Evolutionary conservation across 768 basidiomycete species (phyloP).

Genomic region (Clathrus columnatus): DNA sequence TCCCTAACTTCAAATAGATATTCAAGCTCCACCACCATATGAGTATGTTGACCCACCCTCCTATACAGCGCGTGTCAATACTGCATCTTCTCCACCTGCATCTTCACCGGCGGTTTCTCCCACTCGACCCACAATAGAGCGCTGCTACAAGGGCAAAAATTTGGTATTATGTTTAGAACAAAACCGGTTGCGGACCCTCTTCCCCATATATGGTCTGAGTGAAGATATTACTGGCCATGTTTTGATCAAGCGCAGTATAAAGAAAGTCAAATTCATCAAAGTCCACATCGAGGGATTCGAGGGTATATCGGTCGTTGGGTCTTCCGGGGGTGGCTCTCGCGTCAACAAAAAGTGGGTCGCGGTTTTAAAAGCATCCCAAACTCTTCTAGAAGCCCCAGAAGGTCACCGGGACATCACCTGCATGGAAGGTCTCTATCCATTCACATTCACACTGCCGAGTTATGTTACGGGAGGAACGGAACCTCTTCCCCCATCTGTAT

Average conservation of each 20-base stretch:
- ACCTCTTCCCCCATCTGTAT: constrained; percentile 32
- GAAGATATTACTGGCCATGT: constrained; percentile 33
- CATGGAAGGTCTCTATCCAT: constrained; percentile 22
- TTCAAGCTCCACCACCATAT: neutral
- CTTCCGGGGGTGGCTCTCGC: constrained; percentile 22
- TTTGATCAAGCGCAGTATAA: constrained; percentile 25
- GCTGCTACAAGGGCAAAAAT: constrained; percentile 31
- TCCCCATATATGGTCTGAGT: constrained; percentile 35
- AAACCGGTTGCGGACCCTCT: constrained; percentile 28
- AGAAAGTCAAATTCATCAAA: constrained; percentile 30
- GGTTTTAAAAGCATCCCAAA: constrained; percentile 22
- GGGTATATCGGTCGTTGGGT: constrained; percentile 26
- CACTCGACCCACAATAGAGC: constrained; percentile 21
- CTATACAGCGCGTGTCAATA: neutral
- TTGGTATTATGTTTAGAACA: constrained; percentile 33
- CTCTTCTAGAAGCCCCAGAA: constrained; percentile 21
- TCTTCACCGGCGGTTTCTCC: no score
- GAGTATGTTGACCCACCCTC: neutral
- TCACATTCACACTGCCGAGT: constrained; percentile 33
- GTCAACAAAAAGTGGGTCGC: constrained; percentile 20
- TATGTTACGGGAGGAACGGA: constrained; percentile 22
- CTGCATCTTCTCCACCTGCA: neutral
- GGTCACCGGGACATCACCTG: constrained; percentile 6
- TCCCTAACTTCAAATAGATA: no score
- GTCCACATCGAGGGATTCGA: constrained; percentile 35